Base-by-base conservation (phyloP, 257 asterid genomes). In the Petrea volubilis region DNA sequence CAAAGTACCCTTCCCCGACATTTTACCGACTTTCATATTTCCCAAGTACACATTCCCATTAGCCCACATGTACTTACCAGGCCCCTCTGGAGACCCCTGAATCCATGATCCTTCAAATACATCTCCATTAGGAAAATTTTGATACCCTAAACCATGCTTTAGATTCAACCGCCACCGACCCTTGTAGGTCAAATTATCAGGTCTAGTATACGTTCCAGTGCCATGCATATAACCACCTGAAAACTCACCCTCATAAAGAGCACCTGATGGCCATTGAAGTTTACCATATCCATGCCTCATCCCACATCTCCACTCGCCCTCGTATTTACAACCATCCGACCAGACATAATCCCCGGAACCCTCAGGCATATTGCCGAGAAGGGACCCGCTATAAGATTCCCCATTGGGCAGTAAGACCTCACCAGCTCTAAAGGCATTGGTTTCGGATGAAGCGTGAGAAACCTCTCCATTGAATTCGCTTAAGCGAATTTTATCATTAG, bases 261-360 rank as follows among this genome's bases (percentile, higher is more conserved):
- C 95, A 72, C 98, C 96, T 5, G 95, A 85, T 55, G 95, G 83
- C 91, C 88, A 94, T 60, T 73, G 88, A 58, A 88, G 86, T 51
- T 78, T 94, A 13, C 99, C 99, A 72, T 83, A 74, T 5, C 97
- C 99, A 64, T 85, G 91, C 68, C 91, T 89, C 97, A 88, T 84
- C 85, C 99, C 99, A 53, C 81, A 46, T 76, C 93, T 84, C 99
- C 99, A 94, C 74, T 86, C 96, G n/a, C 98, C 98, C 72, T 84
- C 93, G 6, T 91, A 95, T 57, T 73, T 86, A 82, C 94, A 90
- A 72, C 96, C 99, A 78, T 90, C 98, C 3, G 94, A 74, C 99
- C 99, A 95, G 29, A 69, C 64, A 75, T 90, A 92, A 74, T 72
- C 81, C 51, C 97, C 97, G 0, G 85, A 70, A 60, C 97, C 97